A percentile compares a stretch with the other conserved stretches of the same genome.
These are phyloP conservation scores for Platismatia glauca DNA, from an alignment of 495 filamentous ascomycete genomes.

Conservation along the genomic window DNA sequence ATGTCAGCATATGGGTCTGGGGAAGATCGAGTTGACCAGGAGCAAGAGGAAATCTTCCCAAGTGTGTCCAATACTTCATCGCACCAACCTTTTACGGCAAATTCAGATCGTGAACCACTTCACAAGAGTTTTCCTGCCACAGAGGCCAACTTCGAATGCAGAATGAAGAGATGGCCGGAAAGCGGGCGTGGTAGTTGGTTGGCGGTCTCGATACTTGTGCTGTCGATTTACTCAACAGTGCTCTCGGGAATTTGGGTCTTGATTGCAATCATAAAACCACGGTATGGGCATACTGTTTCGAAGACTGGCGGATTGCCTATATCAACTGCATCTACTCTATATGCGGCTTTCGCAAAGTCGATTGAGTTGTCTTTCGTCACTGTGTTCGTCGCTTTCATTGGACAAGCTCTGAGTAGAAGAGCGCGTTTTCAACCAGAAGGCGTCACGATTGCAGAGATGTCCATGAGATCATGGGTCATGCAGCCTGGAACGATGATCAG, in stretches of 20 bases:
- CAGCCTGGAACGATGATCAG: conserved; percentile 59
- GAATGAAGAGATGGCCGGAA: conserved; percentile 23
- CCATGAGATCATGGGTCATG: conserved; percentile 53
- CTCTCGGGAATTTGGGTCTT: conserved; percentile 56
- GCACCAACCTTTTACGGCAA: conserved; percentile 12
- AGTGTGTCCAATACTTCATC: not conserved
- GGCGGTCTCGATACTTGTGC: conserved; percentile 44
- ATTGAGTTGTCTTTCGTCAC: conserved; percentile 72
- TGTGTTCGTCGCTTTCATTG: conserved; percentile 63
- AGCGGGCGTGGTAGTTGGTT: conserved; percentile 45
- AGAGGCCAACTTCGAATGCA: conserved; percentile 12
- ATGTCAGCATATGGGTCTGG: not conserved
- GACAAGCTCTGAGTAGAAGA: conserved; percentile 59
- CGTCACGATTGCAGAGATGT: conserved; percentile 63
- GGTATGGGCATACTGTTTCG: conserved; percentile 48
- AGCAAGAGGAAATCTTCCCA: not conserved
- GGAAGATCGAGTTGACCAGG: conserved; percentile 1
- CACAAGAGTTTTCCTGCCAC: not conserved
- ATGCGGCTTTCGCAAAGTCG: conserved; percentile 57
- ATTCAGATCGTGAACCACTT: conserved; percentile 14
- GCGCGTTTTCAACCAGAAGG: conserved; percentile 49
- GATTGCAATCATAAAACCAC: conserved; percentile 48
- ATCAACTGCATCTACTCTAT: conserved; percentile 52
- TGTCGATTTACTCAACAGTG: conserved; percentile 58
- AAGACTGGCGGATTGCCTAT: conserved; percentile 39